A percentile compares a stretch with the other conserved stretches of the same genome.
phyloP scores from a whole-genome alignment of 208 protist genomes.

The Trypanosoma avium region DNA sequence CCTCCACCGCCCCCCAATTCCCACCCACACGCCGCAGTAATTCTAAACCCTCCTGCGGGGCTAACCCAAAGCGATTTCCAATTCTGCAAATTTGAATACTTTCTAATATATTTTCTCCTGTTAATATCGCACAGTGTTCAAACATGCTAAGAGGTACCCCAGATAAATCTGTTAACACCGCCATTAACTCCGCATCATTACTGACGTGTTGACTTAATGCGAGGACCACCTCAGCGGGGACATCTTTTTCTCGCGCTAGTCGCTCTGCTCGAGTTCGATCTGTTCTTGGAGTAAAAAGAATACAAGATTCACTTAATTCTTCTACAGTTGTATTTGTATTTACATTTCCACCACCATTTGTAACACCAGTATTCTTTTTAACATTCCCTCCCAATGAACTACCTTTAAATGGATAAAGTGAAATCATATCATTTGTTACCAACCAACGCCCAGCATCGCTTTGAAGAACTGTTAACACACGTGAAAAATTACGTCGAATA shows the following conservation, averaged over 20 bases:
- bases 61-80: conserved; percentile 58
- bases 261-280: conserved; percentile 49
- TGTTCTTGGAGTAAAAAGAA: conserved; percentile 61
- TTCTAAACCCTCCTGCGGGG: conserved; percentile 41
- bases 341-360: conserved; percentile 2
- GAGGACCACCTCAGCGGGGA: conserved; percentile 60
- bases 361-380: conserved; percentile 8
- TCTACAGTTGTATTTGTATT: too few species aligned
- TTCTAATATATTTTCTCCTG: conserved; percentile 55
- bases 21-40: conserved; percentile 52
- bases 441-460: conserved; percentile 58
- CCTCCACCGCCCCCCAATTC: conserved; percentile 62
- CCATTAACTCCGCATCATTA: conserved; percentile 60
- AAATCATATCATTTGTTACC: conserved; percentile 82
- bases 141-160: conserved; percentile 65
- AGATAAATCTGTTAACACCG: conserved; percentile 60
- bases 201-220: conserved; percentile 43
- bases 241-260: conserved; percentile 49
- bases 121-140: conserved; percentile 63
- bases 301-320: conserved; percentile 58
- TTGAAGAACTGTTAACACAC: conserved; percentile 48
- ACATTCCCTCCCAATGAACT: background rate
- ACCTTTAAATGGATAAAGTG: conserved; percentile 61
- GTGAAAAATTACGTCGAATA: conserved; percentile 80
- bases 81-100: conserved; percentile 79